These are phyloP conservation scores for Fragilariopsis cylindrus DNA, from an alignment of 108 stramenopile genomes.

Conservation along the genomic window DNA sequence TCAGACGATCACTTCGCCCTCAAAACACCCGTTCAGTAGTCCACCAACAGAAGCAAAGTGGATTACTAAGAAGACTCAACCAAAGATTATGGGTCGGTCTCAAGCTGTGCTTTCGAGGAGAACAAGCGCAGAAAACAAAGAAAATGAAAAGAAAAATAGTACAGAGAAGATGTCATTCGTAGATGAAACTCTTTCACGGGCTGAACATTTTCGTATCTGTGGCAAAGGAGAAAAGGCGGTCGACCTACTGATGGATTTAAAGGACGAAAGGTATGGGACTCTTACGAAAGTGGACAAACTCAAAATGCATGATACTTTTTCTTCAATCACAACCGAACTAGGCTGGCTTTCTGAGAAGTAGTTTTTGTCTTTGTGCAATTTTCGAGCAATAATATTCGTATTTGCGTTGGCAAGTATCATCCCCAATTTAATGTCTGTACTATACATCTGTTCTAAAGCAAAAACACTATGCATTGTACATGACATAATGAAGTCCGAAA, in stretches of 20 bases:
- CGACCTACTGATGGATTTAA: conserved; percentile 27
- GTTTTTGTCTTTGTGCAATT: no score
- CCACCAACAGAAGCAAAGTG: neutral
- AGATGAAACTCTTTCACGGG: neutral
- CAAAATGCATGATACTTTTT: conserved; percentile 17
- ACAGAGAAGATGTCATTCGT: neutral
- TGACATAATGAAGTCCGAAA: no score
- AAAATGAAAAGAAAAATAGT: neutral
- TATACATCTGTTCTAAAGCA: no score
- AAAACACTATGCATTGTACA: no score
- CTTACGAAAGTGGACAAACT: conserved; percentile 13
- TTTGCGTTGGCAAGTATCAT: no score
- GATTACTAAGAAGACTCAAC: neutral
- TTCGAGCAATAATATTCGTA: no score
- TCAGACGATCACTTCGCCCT: neutral
- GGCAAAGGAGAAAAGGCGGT: conserved; percentile 22
- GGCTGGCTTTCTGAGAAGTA: conserved; percentile 6
- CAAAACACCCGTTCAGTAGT: conserved; percentile 1
- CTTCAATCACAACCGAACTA: conserved; percentile 18
- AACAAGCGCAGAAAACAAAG: neutral
- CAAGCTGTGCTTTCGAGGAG: neutral
- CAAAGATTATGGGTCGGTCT: neutral
- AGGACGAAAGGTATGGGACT: conserved; percentile 1
- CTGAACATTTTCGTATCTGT: neutral
- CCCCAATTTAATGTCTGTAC: no score